Conservation (phyloP, 768 basidiomycete species). For the Candolleomyces eurysporus region DNA sequence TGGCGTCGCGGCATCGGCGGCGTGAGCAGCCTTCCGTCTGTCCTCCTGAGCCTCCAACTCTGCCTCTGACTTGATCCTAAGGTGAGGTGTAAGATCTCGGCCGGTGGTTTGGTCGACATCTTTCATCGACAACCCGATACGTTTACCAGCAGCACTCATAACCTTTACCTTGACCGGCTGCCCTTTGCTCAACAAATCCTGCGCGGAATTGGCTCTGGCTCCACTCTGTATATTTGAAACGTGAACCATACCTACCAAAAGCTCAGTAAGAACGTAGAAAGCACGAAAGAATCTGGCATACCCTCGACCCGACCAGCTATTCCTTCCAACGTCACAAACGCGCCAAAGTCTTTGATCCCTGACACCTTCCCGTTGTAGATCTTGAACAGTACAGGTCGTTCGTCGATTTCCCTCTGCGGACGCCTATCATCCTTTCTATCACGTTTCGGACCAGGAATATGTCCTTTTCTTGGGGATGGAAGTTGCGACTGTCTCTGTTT, state of each 20-base stretch:
- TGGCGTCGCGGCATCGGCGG: too few species aligned
- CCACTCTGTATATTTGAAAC: slow-evolving; percentile 89
- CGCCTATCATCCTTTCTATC: slow-evolving; percentile 28
- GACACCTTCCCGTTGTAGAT: slow-evolving; percentile 88
- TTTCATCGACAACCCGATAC: slow-evolving; percentile 92
- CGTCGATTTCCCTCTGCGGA: slow-evolving; percentile 56
- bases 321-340: slow-evolving; percentile 89
- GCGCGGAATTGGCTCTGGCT: slow-evolving; percentile 80
- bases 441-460: slow-evolving; percentile 34
- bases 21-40: slow-evolving; percentile 54
- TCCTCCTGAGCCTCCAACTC: slow-evolving; percentile 94
- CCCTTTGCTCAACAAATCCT: slow-evolving; percentile 81
- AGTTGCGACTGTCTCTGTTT: slow-evolving; percentile 68
- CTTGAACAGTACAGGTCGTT: slow-evolving; percentile 87
- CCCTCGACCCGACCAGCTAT: slow-evolving; percentile 86
- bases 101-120: slow-evolving; percentile 93
- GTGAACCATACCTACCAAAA: slow-evolving; percentile 85
- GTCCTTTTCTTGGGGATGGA: slow-evolving; percentile 52
- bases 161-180: slow-evolving; percentile 95
- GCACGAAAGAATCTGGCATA: slow-evolving; percentile 26
- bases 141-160: slow-evolving; percentile 83
- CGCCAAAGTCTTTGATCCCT: slow-evolving; percentile 92
- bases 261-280: slow-evolving; percentile 13
- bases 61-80: slow-evolving; percentile 91
- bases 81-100: slow-evolving; percentile 89